phyloP scores from a whole-genome alignment of 2,329 filamentous ascomycete species.

The Stagonosporopsis chrysanthemi region DNA sequence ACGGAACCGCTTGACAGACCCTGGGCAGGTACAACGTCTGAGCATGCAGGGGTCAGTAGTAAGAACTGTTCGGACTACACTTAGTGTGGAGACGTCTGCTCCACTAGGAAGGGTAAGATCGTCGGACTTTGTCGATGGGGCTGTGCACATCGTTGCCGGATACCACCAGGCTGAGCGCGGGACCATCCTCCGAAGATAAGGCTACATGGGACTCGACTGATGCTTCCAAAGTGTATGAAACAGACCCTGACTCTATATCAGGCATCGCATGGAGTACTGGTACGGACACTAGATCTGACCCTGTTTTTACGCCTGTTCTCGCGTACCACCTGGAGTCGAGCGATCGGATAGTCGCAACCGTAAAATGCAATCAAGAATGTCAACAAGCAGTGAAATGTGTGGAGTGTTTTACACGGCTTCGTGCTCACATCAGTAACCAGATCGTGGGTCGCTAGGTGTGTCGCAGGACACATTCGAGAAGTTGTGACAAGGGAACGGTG shows the following conservation, averaged over 20 bases:
- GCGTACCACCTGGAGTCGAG: not conserved
- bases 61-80: not conserved
- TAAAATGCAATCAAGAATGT: not conserved
- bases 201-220: not conserved
- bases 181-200: not conserved
- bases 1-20: constrained; percentile 14
- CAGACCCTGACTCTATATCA: not conserved
- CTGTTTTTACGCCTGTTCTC: not conserved
- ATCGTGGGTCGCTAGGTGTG: not conserved
- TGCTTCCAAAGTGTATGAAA: not conserved
- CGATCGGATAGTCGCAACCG: not conserved
- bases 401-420: not conserved
- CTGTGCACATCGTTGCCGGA: constrained; percentile 10
- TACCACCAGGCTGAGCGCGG: constrained; percentile 1
- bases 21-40: not conserved
- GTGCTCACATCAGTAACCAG: not conserved
- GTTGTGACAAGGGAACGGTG: not conserved
- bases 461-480: not conserved
- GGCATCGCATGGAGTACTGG: not conserved
- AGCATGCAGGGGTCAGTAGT: not conserved
- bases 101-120: not conserved
- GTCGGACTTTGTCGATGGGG: constrained; percentile 12
- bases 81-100: not conserved
- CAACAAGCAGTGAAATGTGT: not conserved
- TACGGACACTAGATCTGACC: not conserved